Base-by-base conservation (phyloP, 148 eudicot species). In the Spergularia bocconei region DNA sequence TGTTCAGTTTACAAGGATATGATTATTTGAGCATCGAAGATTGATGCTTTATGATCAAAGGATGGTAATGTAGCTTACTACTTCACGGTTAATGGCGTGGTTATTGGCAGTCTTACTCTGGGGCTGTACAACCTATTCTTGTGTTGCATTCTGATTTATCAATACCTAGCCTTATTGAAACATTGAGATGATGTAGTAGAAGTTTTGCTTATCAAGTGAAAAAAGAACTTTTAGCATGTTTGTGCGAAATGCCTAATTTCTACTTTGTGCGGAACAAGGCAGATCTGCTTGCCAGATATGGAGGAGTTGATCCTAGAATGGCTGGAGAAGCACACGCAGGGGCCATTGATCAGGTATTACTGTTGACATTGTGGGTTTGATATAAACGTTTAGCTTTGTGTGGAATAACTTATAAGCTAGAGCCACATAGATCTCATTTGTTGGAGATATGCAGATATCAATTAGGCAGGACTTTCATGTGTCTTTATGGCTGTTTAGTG, bases 271-370 rank as follows among this genome's bases (percentile, higher is more conserved):
- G 77, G 70, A 79, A 81, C 79, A 88, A 95, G 99, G 99, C 93
- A 84, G 97, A 95, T 84, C 75, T 95, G 86, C 99, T 95, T 78
- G 97, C 79, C 16, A 84, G 70, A 71, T 95, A 89, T 85, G 99
- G 99, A 79, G 99, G 99, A 78, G 97, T 95, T 85, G 88, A 92
- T 72, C 99, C 99, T 56, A 95, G 92, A 85, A 95, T 92, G 97
- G 97, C 99, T 4, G 97, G 86, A 87, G 99, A 95, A 84, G 99
- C 99, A 60, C 99, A 95, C 78, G 79, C 89, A 12, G 80, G 78
- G 79, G 97, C 89, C 82, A 95, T 95, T 77, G 84, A 92, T 82
- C 82, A 87, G 97, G 99, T 92, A 86, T 71, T 17, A 21, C 69
- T 69, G 67, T 50, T 33, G 16, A 57, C 23, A 69, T 71, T 15